Evolutionary conservation across 176 grass and related monocot genomes (phyloP).

Genomic region (Eleusine indica): DNA sequence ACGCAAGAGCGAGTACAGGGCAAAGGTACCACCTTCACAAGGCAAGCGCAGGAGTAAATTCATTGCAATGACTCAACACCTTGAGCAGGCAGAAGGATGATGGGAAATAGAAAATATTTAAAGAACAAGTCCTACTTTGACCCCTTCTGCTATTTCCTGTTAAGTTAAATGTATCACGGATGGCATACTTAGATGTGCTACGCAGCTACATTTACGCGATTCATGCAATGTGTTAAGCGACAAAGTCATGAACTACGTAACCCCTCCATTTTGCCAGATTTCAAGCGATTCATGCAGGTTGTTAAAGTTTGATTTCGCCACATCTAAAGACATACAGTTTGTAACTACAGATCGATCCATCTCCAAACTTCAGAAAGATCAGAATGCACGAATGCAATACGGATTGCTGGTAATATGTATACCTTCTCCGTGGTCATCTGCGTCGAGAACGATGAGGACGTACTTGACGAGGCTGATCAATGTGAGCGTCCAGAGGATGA

Average conservation of each 20-base stretch:
- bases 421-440: constrained; percentile 87
- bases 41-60: constrained; percentile 1
- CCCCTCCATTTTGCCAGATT: not conserved
- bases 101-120: not conserved
- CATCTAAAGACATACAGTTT: not conserved
- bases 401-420: not conserved
- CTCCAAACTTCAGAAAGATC: not conserved
- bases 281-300: not conserved
- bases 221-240: no score
- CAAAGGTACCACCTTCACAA: constrained; percentile 75
- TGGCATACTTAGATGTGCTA: no score
- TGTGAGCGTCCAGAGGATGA: constrained; percentile 82
- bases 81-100: not conserved
- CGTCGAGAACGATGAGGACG: constrained; percentile 60
- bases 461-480: constrained; percentile 75
- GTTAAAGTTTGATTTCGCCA: not conserved
- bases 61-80: not conserved
- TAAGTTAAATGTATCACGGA: no score
- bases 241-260: no score
- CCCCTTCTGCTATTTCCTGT: no score
- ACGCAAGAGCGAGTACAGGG: constrained; percentile 73
- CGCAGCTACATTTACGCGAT: no score
- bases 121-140: no score
- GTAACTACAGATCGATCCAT: not conserved
- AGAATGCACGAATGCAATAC: not conserved